These are phyloP conservation scores for Pythium rhizo-oryzae DNA, from an alignment of 352 stramenopile genomes.

Conservation along the genomic window DNA sequence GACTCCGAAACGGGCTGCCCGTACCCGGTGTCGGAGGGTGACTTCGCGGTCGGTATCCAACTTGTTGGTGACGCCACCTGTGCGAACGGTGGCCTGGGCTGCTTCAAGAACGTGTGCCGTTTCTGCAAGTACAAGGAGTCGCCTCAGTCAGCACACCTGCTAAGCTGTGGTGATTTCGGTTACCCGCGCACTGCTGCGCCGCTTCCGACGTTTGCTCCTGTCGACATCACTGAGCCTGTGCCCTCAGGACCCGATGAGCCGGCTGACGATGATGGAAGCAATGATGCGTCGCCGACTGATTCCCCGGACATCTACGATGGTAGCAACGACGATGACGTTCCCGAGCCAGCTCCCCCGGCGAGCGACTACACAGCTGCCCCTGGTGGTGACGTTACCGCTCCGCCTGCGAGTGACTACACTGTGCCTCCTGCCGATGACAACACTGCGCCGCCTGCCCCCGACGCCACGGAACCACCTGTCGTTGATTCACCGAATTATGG, in stretches of 20 bases:
- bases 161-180: conserved; percentile 6
- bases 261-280: not conserved
- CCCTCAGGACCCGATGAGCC: no score
- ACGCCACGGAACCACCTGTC: not conserved
- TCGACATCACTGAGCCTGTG: not conserved
- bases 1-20: not conserved
- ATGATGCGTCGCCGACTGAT: not conserved
- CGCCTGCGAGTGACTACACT: not conserved
- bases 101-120: conserved; percentile 17
- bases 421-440: not conserved
- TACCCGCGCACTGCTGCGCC: not conserved
- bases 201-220: conserved; percentile 4
- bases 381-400: not conserved
- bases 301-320: conserved; percentile 2
- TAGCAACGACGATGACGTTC: conserved; percentile 2
- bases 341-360: not conserved
- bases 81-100: conserved; percentile 6
- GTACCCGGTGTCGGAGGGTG: conserved; percentile 31
- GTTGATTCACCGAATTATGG: not conserved
- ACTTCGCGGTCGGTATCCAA: conserved; percentile 11
- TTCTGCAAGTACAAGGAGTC: conserved; percentile 15
- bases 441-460: not conserved
- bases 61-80: conserved; percentile 6
- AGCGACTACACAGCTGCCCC: not conserved
- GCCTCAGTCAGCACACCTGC: conserved; percentile 6